phyloP scores from a whole-genome alignment of 2,329 filamentous ascomycete species.

The Alternaria arbusti region DNA sequence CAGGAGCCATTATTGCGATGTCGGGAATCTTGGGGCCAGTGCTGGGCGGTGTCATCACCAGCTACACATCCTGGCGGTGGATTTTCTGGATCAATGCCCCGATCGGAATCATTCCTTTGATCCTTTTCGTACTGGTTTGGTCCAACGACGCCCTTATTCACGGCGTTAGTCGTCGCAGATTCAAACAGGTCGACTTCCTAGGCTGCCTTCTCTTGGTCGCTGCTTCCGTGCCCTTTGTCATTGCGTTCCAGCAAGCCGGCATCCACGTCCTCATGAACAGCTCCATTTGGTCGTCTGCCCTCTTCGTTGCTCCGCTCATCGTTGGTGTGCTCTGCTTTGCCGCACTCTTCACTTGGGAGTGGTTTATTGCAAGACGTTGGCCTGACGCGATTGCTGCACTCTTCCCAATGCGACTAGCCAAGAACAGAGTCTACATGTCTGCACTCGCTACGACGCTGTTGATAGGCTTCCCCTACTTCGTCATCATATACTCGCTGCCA shows the following conservation, averaged over 20 bases:
- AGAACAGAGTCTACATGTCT: conserved; percentile 9
- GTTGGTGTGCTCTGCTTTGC: conserved; percentile 7
- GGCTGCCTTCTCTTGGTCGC: conserved; percentile 61
- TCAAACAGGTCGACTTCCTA: conserved; percentile 41
- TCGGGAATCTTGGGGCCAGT: conserved; percentile 20
- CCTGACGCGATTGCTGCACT: conserved; percentile 4
- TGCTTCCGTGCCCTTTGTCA: conserved; percentile 63
- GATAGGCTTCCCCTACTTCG: conserved; percentile 11
- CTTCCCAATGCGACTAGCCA: conserved; percentile 9
- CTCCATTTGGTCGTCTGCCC: conserved; percentile 5
- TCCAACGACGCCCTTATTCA: conserved; percentile 4
- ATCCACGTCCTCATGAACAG: conserved; percentile 20
- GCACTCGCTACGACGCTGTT: conserved; percentile 6
- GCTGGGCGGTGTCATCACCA: conserved; percentile 23
- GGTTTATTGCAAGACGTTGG: conserved; percentile 4
- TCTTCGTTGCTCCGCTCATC: conserved; percentile 5
- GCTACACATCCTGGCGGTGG: conserved; percentile 51
- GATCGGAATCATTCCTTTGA: conserved; percentile 25
- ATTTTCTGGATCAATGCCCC: conserved; percentile 49
- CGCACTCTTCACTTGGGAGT: conserved; percentile 11
- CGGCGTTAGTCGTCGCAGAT: neutral
- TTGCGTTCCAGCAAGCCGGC: conserved; percentile 63
- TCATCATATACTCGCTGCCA: conserved; percentile 15
- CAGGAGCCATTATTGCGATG: conserved; percentile 8
- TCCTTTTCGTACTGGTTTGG: conserved; percentile 17